Evolutionary conservation across 2,329 filamentous ascomycete species (phyloP).

Genomic region (Penicillium sp.): DNA sequence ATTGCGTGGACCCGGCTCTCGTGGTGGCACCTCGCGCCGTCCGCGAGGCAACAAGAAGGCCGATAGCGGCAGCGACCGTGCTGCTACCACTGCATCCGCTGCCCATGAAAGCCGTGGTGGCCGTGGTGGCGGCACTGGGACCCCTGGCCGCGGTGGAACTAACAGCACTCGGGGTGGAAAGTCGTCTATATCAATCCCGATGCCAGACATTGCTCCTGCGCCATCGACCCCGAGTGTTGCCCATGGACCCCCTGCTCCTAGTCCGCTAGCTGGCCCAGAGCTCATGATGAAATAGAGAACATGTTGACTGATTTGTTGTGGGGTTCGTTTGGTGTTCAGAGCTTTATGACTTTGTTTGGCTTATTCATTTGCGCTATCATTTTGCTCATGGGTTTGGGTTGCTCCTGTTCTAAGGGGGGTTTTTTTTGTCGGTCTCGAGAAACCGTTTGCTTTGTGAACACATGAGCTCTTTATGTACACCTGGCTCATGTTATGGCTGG

Average conservation of each 20-base stretch:
- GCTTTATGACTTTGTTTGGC: conserved; percentile 3
- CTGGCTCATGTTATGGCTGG: neutral
- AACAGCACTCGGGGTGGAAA: conserved; percentile 32
- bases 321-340: conserved; percentile 4
- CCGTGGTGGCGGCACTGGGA: conserved; percentile 26
- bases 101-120: conserved; percentile 31
- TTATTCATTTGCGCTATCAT: neutral
- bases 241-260: conserved; percentile 2
- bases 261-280: conserved; percentile 22
- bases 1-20: conserved; percentile 67
- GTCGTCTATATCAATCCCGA: conserved; percentile 21
- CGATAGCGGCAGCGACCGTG: conserved; percentile 74
- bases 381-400: conserved; percentile 1
- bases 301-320: conserved; percentile 2
- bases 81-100: conserved; percentile 20
- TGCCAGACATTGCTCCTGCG: conserved; percentile 15
- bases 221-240: conserved; percentile 14
- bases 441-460: neutral
- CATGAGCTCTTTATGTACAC: conserved; percentile 4
- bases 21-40: conserved; percentile 74
- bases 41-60: conserved; percentile 84
- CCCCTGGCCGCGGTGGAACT: conserved; percentile 28
- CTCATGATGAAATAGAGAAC: conserved; percentile 30
- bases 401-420: neutral
- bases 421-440: neutral